Evolutionary conservation across 805 yeast genomes (phyloP).

Genomic region (Candida xyloterini): DNA sequence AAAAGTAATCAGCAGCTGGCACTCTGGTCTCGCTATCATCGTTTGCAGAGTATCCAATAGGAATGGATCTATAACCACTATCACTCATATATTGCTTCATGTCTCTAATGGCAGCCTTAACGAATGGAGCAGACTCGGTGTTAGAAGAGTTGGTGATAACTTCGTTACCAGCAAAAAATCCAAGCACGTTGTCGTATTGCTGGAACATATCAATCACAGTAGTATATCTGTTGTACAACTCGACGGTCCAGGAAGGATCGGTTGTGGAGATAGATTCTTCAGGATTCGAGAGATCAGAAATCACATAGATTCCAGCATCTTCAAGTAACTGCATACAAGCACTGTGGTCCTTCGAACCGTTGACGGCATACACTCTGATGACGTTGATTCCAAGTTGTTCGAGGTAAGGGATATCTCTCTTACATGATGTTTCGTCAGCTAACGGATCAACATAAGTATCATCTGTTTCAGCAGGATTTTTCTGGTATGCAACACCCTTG

Average conservation of each 20-base stretch:
- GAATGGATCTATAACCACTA: slow-evolving; percentile 70
- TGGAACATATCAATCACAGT: slow-evolving; percentile 78
- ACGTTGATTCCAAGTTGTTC: slow-evolving; percentile 68
- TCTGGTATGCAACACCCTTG: slow-evolving; percentile 87
- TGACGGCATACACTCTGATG: slow-evolving; percentile 82
- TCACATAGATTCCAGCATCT: slow-evolving; percentile 87
- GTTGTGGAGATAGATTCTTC: slow-evolving; percentile 71
- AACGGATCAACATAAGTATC: slow-evolving; percentile 66
- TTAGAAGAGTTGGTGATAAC: slow-evolving; percentile 81
- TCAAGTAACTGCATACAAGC: slow-evolving; percentile 70
- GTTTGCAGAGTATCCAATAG: slow-evolving; percentile 92
- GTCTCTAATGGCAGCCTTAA: slow-evolving; percentile 95
- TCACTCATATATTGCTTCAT: slow-evolving; percentile 68
- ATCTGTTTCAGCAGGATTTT: slow-evolving; percentile 48
- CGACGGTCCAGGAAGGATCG: slow-evolving; percentile 74
- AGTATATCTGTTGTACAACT: slow-evolving; percentile 72
- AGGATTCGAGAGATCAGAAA: slow-evolving; percentile 90
- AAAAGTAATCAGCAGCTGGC: slow-evolving; percentile 76
- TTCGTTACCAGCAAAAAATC: slow-evolving; percentile 98
- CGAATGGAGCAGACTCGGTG: slow-evolving; percentile 89
- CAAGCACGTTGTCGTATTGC: slow-evolving; percentile 76
- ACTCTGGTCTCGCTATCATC: slow-evolving; percentile 83
- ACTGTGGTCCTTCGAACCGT: slow-evolving; percentile 68
- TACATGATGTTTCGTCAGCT: slow-evolving; percentile 64
- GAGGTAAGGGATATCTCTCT: slow-evolving; percentile 80